Conservation (phyloP, 2,329 filamentous ascomycete species). For the Cryphonectria naterciae region DNA sequence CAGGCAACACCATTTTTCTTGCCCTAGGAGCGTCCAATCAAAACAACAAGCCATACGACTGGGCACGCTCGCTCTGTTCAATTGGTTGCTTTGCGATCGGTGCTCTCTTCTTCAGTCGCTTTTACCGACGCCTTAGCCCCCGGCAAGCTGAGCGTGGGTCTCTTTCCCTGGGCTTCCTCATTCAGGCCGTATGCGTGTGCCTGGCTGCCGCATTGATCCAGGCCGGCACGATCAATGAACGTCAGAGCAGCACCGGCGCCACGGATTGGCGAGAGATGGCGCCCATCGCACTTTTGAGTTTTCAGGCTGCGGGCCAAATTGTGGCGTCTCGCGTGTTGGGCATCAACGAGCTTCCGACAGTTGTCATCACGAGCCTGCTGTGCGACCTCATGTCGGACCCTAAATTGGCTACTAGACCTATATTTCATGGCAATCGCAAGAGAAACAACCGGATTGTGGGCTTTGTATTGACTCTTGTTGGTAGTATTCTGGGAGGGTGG, state of each 20-base stretch:
- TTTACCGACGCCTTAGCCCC: slow-evolving; percentile 34
- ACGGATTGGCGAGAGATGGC: slow-evolving; percentile 36
- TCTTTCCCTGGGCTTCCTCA: slow-evolving; percentile 23
- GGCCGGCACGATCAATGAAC: slow-evolving; percentile 17
- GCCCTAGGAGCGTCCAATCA: slow-evolving; percentile 45
- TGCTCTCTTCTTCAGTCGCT: slow-evolving; percentile 43
- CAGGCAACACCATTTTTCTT: slow-evolving; percentile 49
- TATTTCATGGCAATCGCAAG: slow-evolving; percentile 49
- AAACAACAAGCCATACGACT: slow-evolving; percentile 45
- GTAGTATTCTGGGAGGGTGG: slow-evolving; percentile 54
- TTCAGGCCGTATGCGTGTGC: slow-evolving; percentile 23
- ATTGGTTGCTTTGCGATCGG: slow-evolving; percentile 48
- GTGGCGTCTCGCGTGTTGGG: slow-evolving; percentile 53
- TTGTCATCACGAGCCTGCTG: slow-evolving; percentile 59
- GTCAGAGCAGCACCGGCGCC: neutral
- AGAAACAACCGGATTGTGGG: slow-evolving; percentile 52
- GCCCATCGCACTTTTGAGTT: slow-evolving; percentile 47
- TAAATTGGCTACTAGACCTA: slow-evolving; percentile 44
- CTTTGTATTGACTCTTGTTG: slow-evolving; percentile 50
- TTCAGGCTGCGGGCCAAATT: slow-evolving; percentile 59
- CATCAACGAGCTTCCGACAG: slow-evolving; percentile 58
- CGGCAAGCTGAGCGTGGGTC: slow-evolving; percentile 18
- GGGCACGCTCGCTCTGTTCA: slow-evolving; percentile 48
- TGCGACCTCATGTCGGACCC: slow-evolving; percentile 58
- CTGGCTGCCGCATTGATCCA: slow-evolving; percentile 25